Conservation (phyloP, 108 stramenopile species). For the Conticribra guillardii region DNA sequence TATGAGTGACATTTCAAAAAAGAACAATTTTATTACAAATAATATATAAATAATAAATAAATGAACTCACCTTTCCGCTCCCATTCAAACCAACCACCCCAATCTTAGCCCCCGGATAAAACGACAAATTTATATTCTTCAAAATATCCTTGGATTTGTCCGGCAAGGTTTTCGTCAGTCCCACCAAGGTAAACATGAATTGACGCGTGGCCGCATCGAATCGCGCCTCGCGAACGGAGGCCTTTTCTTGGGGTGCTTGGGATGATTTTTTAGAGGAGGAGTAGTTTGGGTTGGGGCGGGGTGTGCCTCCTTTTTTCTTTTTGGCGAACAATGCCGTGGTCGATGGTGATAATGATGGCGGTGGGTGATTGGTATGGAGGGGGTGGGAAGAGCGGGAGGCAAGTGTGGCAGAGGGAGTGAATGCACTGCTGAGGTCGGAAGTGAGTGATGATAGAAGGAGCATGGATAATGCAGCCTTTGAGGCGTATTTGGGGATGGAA, state of each 20-base stretch:
- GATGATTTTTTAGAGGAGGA: conserved; percentile 25
- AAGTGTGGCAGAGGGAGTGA: background rate
- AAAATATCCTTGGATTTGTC: conserved; percentile 89
- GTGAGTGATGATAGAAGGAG: background rate
- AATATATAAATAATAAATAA: too few species aligned
- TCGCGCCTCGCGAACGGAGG: conserved; percentile 78
- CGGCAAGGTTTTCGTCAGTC: conserved; percentile 80
- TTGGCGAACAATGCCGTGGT: conserved; percentile 28
- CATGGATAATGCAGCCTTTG: background rate
- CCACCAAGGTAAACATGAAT: conserved; percentile 88
- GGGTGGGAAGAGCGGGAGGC: background rate
- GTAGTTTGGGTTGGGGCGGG: conserved; percentile 40
- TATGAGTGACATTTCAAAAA: too few species aligned
- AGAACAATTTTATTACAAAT: too few species aligned
- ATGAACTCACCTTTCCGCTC: conserved; percentile 60
- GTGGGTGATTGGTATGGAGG: background rate
- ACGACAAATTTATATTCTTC: conserved; percentile 83
- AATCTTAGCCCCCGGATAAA: conserved; percentile 94
- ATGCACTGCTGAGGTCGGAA: background rate
- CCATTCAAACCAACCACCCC: conserved; percentile 93
- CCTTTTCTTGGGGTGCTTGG: conserved; percentile 75
- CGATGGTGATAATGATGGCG: background rate
- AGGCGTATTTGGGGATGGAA: background rate
- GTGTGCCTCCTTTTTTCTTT: conserved; percentile 33
- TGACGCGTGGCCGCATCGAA: conserved; percentile 90